phyloP scores from a whole-genome alignment of 257 asterid genomes.

The Perilla frutescens region DNA sequence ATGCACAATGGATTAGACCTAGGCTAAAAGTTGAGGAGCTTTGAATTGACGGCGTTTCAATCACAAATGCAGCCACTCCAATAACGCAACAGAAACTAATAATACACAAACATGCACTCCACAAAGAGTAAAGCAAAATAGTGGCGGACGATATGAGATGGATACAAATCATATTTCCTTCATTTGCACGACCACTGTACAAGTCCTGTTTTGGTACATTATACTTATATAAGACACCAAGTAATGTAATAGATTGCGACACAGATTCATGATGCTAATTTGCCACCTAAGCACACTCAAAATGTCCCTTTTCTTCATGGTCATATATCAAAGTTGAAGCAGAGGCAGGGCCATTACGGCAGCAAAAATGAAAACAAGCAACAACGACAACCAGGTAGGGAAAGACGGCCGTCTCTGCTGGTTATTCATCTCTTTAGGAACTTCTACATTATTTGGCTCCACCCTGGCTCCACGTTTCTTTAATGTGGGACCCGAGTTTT shows the following conservation, averaged over 20 bases:
- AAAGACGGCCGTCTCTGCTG: constrained; percentile 49
- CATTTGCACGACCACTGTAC: constrained; percentile 46
- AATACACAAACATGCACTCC: background rate
- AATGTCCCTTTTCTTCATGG: constrained; percentile 20
- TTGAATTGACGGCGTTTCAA: too few species aligned
- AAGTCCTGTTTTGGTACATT: constrained; percentile 34
- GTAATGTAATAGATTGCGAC: constrained; percentile 15
- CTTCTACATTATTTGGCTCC: constrained; percentile 46
- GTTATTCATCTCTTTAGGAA: constrained; percentile 53
- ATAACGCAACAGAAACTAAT: constrained; percentile 6
- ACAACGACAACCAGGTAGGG: constrained; percentile 75
- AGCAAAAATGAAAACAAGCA: constrained; percentile 72
- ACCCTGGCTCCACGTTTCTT: constrained; percentile 53
- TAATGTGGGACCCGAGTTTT: constrained; percentile 42
- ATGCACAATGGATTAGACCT: too few species aligned
- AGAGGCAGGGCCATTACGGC: constrained; percentile 92
- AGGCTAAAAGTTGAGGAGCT: too few species aligned
- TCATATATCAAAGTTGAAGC: constrained; percentile 65
- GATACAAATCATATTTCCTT: constrained; percentile 38
- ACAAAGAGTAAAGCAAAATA: constrained; percentile 19
- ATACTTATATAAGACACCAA: constrained; percentile 27
- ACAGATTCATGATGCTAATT: constrained; percentile 30
- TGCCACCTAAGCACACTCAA: constrained; percentile 28
- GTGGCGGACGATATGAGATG: constrained; percentile 4
- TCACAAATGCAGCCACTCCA: too few species aligned